phyloP scores from a whole-genome alignment of 2,329 filamentous ascomycete species.

The Monosporascus sp. region DNA sequence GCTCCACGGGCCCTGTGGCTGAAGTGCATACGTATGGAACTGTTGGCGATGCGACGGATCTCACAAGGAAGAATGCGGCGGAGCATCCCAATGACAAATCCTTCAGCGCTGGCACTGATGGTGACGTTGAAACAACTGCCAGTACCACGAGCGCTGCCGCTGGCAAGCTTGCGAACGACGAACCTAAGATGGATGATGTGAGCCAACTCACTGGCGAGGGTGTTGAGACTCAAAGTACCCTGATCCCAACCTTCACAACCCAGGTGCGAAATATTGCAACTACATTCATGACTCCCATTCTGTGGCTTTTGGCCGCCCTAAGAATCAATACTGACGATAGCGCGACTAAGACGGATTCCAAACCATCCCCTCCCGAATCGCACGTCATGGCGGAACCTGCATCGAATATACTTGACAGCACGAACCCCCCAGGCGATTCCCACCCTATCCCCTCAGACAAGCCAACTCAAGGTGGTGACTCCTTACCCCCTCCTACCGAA shows the following conservation, averaged over 20 bases:
- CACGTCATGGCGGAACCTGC: constrained; percentile 1
- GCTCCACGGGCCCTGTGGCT: not conserved
- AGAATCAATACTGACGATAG: constrained; percentile 16
- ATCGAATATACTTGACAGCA: not conserved
- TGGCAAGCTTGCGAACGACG: not conserved
- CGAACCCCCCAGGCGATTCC: not conserved
- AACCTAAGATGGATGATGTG: constrained; percentile 2
- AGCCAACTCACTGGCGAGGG: constrained; percentile 2
- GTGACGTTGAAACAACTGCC: not conserved
- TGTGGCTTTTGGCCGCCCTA: constrained; percentile 14
- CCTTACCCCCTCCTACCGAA: not conserved
- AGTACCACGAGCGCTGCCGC: not conserved
- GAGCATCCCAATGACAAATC: not conserved
- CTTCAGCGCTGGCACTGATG: not conserved
- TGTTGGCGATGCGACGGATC: not conserved
- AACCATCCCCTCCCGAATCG: constrained; percentile 1
- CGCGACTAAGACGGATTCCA: constrained; percentile 11
- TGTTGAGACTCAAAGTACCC: not conserved
- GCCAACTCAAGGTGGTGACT: not conserved
- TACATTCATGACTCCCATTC: constrained; percentile 8
- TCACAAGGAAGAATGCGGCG: not conserved
- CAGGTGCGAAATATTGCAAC: constrained; percentile 21
- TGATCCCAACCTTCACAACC: constrained; percentile 11
- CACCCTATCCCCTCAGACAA: not conserved
- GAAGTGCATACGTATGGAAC: not conserved